A percentile compares a stretch with the other conserved stretches of the same genome.
phyloP scores from a whole-genome alignment of 345 rosid genomes.

The Nephelium lappaceum region DNA sequence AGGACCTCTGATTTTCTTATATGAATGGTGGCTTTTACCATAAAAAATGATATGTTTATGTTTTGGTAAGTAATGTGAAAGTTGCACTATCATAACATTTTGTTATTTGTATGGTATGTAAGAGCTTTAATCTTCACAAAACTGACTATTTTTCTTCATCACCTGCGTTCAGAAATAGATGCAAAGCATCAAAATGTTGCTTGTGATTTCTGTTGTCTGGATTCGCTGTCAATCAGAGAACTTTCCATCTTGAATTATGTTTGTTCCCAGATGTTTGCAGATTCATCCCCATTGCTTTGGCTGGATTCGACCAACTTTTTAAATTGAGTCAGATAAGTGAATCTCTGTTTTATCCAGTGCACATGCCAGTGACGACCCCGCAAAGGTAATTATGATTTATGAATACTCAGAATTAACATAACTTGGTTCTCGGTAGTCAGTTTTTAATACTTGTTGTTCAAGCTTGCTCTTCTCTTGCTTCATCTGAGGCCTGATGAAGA shows the following conservation, averaged over 20 bases:
- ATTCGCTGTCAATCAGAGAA: background rate
- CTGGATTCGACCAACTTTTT: background rate
- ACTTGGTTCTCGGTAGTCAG: background rate
- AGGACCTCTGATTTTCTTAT: background rate
- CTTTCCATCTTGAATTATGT: background rate
- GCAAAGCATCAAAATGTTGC: background rate
- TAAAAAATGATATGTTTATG: background rate
- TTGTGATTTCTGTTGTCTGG: background rate
- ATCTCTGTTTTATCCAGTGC: background rate
- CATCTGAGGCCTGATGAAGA: background rate
- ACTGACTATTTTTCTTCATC: background rate
- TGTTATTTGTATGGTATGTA: background rate
- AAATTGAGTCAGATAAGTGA: background rate
- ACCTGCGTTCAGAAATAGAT: background rate
- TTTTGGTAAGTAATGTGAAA: background rate
- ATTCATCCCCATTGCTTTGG: slow-evolving; percentile 8
- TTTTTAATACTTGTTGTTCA: background rate
- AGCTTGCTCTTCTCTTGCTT: background rate
- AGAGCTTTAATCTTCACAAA: background rate
- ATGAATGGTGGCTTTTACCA: background rate
- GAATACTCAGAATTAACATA: background rate
- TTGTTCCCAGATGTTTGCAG: background rate
- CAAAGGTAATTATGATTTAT: background rate
- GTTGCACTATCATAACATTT: background rate
- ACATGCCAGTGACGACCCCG: background rate